Evolutionary conservation across 208 protist genomes (phyloP).

Genomic region (Leishmania guyanensis): DNA sequence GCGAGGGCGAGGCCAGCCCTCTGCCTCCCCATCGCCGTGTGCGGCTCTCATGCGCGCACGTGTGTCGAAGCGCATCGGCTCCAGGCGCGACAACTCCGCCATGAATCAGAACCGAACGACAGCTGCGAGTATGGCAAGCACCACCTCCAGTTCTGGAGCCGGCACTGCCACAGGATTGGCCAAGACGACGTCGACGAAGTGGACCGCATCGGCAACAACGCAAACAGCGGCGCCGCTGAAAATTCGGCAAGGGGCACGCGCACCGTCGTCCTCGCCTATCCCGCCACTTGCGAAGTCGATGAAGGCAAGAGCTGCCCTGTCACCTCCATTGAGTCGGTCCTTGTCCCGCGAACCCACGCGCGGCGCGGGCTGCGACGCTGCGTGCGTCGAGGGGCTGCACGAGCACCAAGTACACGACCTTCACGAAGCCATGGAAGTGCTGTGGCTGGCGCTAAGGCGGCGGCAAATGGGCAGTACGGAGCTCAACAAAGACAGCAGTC

Average conservation of each 20-base stretch:
- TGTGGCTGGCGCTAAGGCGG: constrained; percentile 39
- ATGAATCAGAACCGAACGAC: not conserved
- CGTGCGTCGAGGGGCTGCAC: constrained; percentile 56
- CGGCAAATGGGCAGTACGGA: constrained; percentile 67
- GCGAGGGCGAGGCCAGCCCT: not conserved
- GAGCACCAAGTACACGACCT: constrained; percentile 39
- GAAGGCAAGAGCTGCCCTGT: not conserved
- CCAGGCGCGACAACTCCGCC: not conserved
- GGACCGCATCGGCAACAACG: not conserved
- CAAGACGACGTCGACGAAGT: not conserved
- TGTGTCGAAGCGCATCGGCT: not conserved
- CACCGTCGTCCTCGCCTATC: not conserved
- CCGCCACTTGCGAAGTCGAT: not conserved
- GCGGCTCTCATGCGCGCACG: not conserved
- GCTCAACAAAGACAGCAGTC: constrained; percentile 86
- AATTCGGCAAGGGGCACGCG: constrained; percentile 1
- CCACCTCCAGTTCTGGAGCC: not conserved
- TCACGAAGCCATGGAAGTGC: constrained; percentile 40
- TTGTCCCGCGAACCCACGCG: not conserved
- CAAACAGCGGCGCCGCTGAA: not conserved
- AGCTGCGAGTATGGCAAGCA: not conserved
- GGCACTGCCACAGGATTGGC: not conserved
- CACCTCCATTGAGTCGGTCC: not conserved
- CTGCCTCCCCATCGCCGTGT: not conserved
- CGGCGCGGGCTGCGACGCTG: constrained; percentile 1